These are phyloP conservation scores for Hamigera avellanea DNA, from an alignment of 495 filamentous ascomycete species.

Conservation along the genomic window DNA sequence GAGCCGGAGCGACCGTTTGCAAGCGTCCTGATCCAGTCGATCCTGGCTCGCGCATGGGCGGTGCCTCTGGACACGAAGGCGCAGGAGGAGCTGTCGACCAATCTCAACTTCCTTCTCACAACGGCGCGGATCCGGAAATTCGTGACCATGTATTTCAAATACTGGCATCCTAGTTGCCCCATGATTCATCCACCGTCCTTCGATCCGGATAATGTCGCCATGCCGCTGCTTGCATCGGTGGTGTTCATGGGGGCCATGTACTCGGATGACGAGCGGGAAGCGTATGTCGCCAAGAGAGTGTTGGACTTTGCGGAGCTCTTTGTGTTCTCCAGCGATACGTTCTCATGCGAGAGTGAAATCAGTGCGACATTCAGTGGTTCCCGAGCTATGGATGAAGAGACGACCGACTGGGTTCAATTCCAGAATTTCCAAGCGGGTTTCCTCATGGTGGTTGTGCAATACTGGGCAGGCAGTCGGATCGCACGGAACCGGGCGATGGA, in stretches of 20 bases:
- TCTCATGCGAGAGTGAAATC: slow-evolving; percentile 31
- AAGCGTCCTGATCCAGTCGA: slow-evolving; percentile 24
- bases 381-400: slow-evolving; percentile 11
- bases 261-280: slow-evolving; percentile 26
- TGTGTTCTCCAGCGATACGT: slow-evolving; percentile 30
- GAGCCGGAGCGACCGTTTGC: slow-evolving; percentile 28
- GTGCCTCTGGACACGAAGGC: slow-evolving; percentile 24
- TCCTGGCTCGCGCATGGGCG: slow-evolving; percentile 24
- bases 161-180: slow-evolving; percentile 35
- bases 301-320: slow-evolving; percentile 37
- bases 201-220: slow-evolving; percentile 21
- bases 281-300: slow-evolving; percentile 24
- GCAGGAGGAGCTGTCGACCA: slow-evolving; percentile 28
- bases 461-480: slow-evolving; percentile 31
- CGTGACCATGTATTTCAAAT: slow-evolving; percentile 29
- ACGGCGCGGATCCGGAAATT: slow-evolving; percentile 32
- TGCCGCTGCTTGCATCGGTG: slow-evolving; percentile 27
- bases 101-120: slow-evolving; percentile 28
- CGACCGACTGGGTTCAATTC: slow-evolving; percentile 26
- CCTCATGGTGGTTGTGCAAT: slow-evolving; percentile 30
- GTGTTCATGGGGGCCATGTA: slow-evolving; percentile 40
- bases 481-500: slow-evolving; percentile 35
- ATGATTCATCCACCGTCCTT: slow-evolving; percentile 32
- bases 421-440: slow-evolving; percentile 34
- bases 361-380: slow-evolving; percentile 15